A percentile compares a stretch with the other conserved stretches of the same genome.
phyloP scores from a whole-genome alignment of 768 basidiomycete species.

The Tulasnella sp. region DNA sequence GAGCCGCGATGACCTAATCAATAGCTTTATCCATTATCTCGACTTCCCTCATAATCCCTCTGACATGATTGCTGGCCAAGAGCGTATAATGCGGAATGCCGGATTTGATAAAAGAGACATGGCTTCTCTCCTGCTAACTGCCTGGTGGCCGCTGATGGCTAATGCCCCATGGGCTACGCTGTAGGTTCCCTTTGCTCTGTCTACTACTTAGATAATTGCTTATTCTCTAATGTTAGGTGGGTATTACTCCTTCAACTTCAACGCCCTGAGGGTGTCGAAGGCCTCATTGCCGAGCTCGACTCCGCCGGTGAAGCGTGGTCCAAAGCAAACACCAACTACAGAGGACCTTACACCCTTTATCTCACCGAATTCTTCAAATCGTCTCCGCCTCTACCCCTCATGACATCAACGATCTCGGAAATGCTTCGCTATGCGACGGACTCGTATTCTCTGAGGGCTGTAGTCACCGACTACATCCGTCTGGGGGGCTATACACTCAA shows the following conservation, averaged over 20 bases:
- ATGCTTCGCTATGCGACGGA: constrained; percentile 13
- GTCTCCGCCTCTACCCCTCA: constrained; percentile 8
- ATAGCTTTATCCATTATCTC: constrained; percentile 1
- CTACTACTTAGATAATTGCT: neutral
- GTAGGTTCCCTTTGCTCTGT: neutral
- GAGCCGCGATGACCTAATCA: neutral
- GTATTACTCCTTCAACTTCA: constrained; percentile 3
- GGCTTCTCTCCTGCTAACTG: constrained; percentile 1
- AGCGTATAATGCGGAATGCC: constrained; percentile 1
- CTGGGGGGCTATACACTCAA: constrained; percentile 9
- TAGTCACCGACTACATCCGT: neutral
- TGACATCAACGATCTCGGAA: constrained; percentile 6
- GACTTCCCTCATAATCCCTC: constrained; percentile 3
- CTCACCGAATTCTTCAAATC: constrained; percentile 12
- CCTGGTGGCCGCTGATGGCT: constrained; percentile 9
- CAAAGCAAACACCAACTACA: neutral
- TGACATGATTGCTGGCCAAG: constrained; percentile 1
- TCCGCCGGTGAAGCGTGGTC: neutral
- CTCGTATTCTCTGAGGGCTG: constrained; percentile 11
- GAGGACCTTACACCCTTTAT: neutral
- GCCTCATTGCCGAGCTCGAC: constrained; percentile 10
- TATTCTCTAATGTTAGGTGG: neutral
- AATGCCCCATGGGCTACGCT: constrained; percentile 6
- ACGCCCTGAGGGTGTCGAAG: constrained; percentile 10
- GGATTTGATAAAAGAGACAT: constrained; percentile 1